Conservation (phyloP, 352 stramenopile species). For the Halophytophthora polymorphica region DNA sequence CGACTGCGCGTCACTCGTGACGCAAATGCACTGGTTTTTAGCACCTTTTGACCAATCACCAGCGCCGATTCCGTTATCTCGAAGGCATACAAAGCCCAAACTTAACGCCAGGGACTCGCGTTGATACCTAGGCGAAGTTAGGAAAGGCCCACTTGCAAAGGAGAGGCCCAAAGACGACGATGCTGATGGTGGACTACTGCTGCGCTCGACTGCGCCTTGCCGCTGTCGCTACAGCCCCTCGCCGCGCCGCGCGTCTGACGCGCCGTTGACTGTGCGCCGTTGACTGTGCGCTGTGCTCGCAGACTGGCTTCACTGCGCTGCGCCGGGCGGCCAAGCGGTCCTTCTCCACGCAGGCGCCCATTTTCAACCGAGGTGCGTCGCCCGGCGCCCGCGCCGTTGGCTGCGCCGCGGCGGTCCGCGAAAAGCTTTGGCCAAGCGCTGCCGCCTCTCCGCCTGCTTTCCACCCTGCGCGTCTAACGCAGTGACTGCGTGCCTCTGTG, state of each 20-base stretch:
- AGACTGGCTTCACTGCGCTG: slow-evolving; percentile 31
- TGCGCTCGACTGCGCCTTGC: too few species aligned
- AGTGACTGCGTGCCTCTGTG: slow-evolving; percentile 1
- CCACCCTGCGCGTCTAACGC: not conserved
- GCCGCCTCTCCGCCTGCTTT: not conserved
- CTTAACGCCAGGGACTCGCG: too few species aligned
- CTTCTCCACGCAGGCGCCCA: slow-evolving; percentile 44
- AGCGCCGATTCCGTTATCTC: too few species aligned
- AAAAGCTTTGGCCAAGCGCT: not conserved
- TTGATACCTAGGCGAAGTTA: too few species aligned
- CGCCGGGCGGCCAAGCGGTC: slow-evolving; percentile 22
- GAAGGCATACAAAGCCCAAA: too few species aligned
- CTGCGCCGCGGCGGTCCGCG: not conserved
- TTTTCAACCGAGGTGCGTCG: slow-evolving; percentile 58
- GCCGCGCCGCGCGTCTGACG: not conserved
- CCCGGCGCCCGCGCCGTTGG: not conserved
- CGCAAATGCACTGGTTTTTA: too few species aligned
- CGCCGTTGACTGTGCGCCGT: slow-evolving; percentile 1
- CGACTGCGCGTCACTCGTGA: too few species aligned
- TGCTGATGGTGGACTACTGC: too few species aligned
- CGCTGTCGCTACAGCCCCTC: not conserved
- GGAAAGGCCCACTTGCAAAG: too few species aligned
- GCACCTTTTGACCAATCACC: too few species aligned
- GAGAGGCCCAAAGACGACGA: too few species aligned
- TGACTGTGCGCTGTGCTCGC: slow-evolving; percentile 3